Evolutionary conservation across 2,329 filamentous ascomycete species (phyloP), one percentile per base, ranked within the genome.

Genomic region (Stromatinia cepivora): DNA sequence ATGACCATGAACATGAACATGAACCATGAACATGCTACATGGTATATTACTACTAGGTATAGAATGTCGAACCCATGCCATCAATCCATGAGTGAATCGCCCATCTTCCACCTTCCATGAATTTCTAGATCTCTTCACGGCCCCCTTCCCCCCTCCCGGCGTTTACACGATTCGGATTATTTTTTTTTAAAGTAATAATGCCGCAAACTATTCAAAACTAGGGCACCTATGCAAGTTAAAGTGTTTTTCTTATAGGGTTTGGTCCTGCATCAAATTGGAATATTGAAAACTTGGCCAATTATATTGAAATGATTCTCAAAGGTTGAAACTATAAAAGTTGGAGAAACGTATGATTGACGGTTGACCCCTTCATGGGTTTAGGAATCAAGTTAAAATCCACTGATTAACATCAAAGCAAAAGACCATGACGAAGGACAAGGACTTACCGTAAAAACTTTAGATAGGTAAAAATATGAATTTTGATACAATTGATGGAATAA

Each of bases 211-310:
- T 36, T 56, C 31, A 22, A 22, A 58, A 42, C 11, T 20, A 58
- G 39, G 39, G 6, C 15, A 1, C 48, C 20, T 28, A 42, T 6
- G 39, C 20, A 34, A 48, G n/a, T 10, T n/a, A 48, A 62, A 62
- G 25, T 2, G 15, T 5, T n/a, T 48, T 48, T 22, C 10, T 34
- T 48, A 59, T 17, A 63, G 20, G 45, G 45, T 50, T 50, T 34
- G 13, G n/a, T 50, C 61, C 61, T 46, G 61, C 61, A 63, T 50
- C 31, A 52, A 39, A 8, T 22, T 39, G 59, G 7, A 62, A 63
- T 20, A 13, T 50, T 39, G 22, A 2, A 52, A 22, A 31, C 4
- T 39, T 25, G 25, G 3, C 46, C 61, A 63, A 63, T 63, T 5
- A 39, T 39, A 10, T 25, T 22, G 15, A 22, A 52, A 31, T 28